A percentile compares a stretch with the other conserved stretches of the same genome.
Evolutionary conservation across 257 asterid genomes (phyloP).

Genomic region (Petunia axillaris): DNA sequence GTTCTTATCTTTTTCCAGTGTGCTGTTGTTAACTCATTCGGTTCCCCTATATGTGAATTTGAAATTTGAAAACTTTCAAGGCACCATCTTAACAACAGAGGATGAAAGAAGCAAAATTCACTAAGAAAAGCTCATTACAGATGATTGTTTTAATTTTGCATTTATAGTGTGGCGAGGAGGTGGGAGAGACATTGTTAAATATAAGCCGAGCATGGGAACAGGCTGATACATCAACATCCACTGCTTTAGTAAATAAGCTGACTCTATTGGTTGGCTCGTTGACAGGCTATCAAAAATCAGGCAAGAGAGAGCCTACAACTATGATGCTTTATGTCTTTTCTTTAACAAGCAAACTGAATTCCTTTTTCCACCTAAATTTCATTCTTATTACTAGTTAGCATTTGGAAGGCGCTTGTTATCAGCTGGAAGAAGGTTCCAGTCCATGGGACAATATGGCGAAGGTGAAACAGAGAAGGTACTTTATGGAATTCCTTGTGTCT

Average conservation of each 20-base stretch:
- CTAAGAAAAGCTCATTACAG: neutral
- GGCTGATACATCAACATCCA: constrained; percentile 76
- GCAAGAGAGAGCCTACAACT: constrained; percentile 47
- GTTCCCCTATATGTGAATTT: neutral
- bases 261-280: constrained; percentile 53
- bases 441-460: constrained; percentile 91
- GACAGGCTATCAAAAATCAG: constrained; percentile 62
- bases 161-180: constrained; percentile 84
- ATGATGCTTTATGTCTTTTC: neutral
- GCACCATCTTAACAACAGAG: neutral
- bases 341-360: constrained; percentile 11
- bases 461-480: constrained; percentile 86
- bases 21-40: neutral
- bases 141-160: constrained; percentile 22
- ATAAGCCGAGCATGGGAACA: constrained; percentile 89
- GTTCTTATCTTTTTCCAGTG: neutral
- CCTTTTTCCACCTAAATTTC: constrained; percentile 37
- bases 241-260: constrained; percentile 59
- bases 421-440: constrained; percentile 90
- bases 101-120: constrained; percentile 10
- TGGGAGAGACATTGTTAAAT: constrained; percentile 67
- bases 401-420: constrained; percentile 84
- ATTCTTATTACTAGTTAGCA: constrained; percentile 65
- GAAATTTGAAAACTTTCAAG: constrained; percentile 14
- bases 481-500: constrained; percentile 16